Evolutionary conservation across 345 rosid species (phyloP).

Genomic region (Bretschneidera sinensis): DNA sequence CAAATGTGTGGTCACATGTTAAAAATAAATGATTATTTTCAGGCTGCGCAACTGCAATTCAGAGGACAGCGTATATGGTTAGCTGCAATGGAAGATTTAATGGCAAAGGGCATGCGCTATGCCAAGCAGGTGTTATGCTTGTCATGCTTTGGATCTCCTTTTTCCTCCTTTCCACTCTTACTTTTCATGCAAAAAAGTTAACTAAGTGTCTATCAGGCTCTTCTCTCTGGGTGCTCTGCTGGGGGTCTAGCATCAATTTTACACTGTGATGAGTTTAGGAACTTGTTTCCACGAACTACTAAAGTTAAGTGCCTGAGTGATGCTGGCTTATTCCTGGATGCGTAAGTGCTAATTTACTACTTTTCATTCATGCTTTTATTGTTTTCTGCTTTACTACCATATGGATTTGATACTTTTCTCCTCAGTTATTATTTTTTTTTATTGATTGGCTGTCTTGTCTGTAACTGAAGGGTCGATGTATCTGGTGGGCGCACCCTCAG

Average conservation of each 20-base stretch:
- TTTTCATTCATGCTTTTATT: conserved; percentile 3
- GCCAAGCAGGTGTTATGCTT: conserved; percentile 57
- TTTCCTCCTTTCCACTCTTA: neutral
- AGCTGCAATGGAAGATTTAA: conserved; percentile 76
- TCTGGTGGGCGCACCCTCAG: conserved; percentile 85
- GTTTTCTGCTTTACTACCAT: neutral
- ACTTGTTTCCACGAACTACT: conserved; percentile 54
- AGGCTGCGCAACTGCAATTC: conserved; percentile 82
- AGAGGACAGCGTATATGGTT: conserved; percentile 95
- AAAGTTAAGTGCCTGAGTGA: conserved; percentile 96
- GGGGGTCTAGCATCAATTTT: conserved; percentile 93
- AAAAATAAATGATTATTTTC: conserved; percentile 4
- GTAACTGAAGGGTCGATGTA: conserved; percentile 56
- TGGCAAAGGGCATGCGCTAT: conserved; percentile 74
- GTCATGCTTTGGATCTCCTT: conserved; percentile 11
- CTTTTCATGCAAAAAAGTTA: neutral
- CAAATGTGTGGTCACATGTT: neutral
- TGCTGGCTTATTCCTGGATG: conserved; percentile 92
- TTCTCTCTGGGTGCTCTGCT: conserved; percentile 96
- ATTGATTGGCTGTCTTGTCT: conserved; percentile 16
- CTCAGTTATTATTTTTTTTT: conserved; percentile 4
- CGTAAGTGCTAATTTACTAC: conserved; percentile 36
- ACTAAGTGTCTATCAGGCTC: conserved; percentile 43
- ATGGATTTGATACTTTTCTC: neutral
- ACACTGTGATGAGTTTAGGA: conserved; percentile 84